Evolutionary conservation across 371 early-diverging fungal species (phyloP), one percentile per base, ranked within the genome.

Genomic region (Cokeromyces recurvatus): DNA sequence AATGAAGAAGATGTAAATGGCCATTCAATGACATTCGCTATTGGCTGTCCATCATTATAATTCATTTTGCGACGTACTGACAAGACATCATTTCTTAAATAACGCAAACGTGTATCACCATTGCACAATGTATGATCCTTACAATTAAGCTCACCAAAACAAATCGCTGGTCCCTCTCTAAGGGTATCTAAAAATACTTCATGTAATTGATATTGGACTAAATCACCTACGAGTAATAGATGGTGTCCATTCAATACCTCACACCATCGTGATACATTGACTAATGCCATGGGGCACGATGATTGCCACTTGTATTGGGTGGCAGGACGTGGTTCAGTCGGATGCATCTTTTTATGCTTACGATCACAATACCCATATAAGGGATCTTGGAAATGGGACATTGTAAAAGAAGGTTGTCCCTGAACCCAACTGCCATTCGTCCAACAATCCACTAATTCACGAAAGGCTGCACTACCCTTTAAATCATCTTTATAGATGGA

Each of bases 201-300:
- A 53, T 80, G 81, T 17, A 80, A 51, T 43, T 80, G 81, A 43
- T 69, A 78, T 16, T 78, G 78, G 0, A 77, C 67, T n/a, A 74
- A 47, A 55, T 82, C 81, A 17, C 83, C 83, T 0, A 75, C 79
- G 2, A 82, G 29, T 8, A 78, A 52, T 4, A 81, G 38, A 47
- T 68, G 49, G 4, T 67, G 32, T 2, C 75, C 69, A 17, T 45
- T 41, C 21, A 77, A 17, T 1, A 59, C 54, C 2, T 48, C 19
- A 44, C 78, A 74, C 68, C 69, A 72, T 15, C 61, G 34, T 1
- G 29, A 36, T 2, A 35, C 21, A 52, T 53, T 55, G 10, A 53
- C 12, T 2, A 34, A 22, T 3, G 25, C 34, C 7, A 60, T 36
- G 17, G 45, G 45, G 48, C 63, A 51, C 15, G 43, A 12, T 0